A percentile compares a stretch with the other conserved stretches of the same genome.
Conservation (phyloP, 306 rosid genomes). For the Cucumis cinereus region DNA sequence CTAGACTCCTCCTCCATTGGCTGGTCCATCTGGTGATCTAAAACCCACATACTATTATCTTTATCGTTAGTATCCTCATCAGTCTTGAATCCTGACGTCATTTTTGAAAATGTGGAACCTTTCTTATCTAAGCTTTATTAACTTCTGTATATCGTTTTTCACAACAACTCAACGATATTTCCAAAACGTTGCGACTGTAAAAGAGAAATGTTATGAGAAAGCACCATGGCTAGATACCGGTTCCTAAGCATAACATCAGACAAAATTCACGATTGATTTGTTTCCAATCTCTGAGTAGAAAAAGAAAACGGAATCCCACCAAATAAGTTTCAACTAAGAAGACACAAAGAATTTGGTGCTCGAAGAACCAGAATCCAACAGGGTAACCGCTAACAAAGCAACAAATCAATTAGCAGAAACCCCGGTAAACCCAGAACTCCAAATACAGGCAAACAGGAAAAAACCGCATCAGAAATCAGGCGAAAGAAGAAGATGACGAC, state of each 20-base stretch:
- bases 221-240: background rate
- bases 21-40: slow-evolving; percentile 11
- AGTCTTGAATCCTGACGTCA: background rate
- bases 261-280: background rate
- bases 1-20: slow-evolving; percentile 19
- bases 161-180: background rate
- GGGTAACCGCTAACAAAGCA: background rate
- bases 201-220: background rate
- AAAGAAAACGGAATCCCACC: background rate
- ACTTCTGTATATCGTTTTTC: background rate
- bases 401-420: background rate
- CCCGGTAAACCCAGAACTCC: background rate
- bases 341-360: background rate
- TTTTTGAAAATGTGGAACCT: background rate
- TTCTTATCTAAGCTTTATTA: background rate
- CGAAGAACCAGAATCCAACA: background rate
- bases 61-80: background rate
- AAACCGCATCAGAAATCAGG: background rate
- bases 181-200: background rate
- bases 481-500: background rate
- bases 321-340: background rate
- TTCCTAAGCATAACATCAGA: background rate
- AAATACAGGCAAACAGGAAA: background rate
- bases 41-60: background rate
- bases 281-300: background rate